Conservation (phyloP, 108 stramenopile genomes). For the Parietichytrium sp. region DNA sequence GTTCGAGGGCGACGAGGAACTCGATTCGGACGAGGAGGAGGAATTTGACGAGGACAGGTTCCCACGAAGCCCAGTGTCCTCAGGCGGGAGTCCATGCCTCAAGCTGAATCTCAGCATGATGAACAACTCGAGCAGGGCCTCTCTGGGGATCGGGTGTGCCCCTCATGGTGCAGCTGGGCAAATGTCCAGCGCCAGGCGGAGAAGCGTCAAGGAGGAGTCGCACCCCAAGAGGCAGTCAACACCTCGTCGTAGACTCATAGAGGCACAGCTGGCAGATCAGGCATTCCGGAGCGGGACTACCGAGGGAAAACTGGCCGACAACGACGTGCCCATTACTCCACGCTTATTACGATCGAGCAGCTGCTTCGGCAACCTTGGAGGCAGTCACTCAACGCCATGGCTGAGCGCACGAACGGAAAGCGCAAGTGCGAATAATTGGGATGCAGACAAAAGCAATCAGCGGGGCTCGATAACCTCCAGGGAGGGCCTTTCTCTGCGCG, state of each 20-base stretch:
- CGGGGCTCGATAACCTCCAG: no score
- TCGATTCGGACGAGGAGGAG: not conserved
- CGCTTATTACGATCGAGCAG: no score
- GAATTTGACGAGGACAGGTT: not conserved
- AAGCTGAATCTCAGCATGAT: not conserved
- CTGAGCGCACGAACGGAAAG: not conserved
- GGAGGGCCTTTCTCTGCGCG: no score
- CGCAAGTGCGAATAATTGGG: not conserved
- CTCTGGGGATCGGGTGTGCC: not conserved
- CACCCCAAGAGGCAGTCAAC: slow-evolving; percentile 28
- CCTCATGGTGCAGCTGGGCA: not conserved
- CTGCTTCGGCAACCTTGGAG: not conserved
- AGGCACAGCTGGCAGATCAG: slow-evolving; percentile 22
- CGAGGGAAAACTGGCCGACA: no score
- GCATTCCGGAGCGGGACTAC: not conserved
- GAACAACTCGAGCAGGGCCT: not conserved
- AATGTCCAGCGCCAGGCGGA: no score
- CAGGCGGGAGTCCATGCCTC: not conserved
- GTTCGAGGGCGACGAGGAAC: not conserved
- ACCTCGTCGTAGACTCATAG: not conserved
- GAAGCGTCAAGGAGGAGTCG: not conserved
- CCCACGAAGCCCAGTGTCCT: not conserved
- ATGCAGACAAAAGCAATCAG: no score
- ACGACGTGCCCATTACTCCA: no score
- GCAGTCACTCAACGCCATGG: not conserved